phyloP scores from a whole-genome alignment of 805 yeast genomes.

The Danielia reshetovae region DNA sequence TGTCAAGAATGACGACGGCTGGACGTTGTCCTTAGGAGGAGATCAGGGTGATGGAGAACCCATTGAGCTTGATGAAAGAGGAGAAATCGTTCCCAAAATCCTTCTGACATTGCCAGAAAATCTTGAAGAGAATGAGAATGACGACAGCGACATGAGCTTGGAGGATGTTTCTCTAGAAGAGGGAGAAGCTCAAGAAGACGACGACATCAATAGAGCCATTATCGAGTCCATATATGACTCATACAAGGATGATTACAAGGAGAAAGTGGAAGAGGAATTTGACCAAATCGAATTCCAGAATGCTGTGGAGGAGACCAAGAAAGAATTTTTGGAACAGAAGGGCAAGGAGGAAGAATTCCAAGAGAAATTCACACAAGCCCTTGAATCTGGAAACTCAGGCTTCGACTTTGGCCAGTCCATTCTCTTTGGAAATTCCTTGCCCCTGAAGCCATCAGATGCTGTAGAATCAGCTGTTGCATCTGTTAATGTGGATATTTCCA shows the following conservation, averaged over 20 bases:
- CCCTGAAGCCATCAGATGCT: too few relatives aligned
- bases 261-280: slow-evolving; percentile 15
- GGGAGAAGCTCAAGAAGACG: slow-evolving; percentile 17
- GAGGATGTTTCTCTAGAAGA: slow-evolving; percentile 21
- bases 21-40: slow-evolving; percentile 62
- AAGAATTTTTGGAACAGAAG: slow-evolving; percentile 32
- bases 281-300: slow-evolving; percentile 37
- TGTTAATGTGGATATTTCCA: too few relatives aligned
- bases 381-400: not conserved
- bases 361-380: slow-evolving; percentile 3
- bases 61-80: slow-evolving; percentile 45
- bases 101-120: not conserved
- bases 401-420: slow-evolving; percentile 20
- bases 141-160: slow-evolving; percentile 16
- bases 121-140: slow-evolving; percentile 1
- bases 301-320: slow-evolving; percentile 47
- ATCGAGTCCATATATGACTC: slow-evolving; percentile 35
- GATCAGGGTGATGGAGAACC: slow-evolving; percentile 43
- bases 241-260: slow-evolving; percentile 16
- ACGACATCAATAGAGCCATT: slow-evolving; percentile 27
- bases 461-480: too few relatives aligned
- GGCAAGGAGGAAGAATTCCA: slow-evolving; percentile 19
- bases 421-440: slow-evolving; percentile 14
- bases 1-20: slow-evolving; percentile 75
- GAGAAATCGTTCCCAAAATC: not conserved